Evolutionary conservation across 1,139 yeast species (phyloP).

Genomic region (Taphrina wiesneri): DNA sequence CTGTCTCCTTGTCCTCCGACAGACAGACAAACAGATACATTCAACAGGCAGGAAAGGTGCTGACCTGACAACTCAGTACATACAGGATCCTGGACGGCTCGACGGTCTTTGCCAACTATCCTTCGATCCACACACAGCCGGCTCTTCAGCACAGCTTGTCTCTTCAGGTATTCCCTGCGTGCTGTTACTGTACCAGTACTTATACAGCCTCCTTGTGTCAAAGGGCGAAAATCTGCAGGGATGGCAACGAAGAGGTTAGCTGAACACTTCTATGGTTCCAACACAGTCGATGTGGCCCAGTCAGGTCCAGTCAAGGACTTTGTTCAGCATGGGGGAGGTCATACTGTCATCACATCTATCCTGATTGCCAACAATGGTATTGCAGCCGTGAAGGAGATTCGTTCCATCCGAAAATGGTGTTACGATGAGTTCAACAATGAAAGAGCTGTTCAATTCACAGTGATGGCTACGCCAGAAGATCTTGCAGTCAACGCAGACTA

Average conservation of each 20-base stretch:
- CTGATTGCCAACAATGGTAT: conserved; percentile 97
- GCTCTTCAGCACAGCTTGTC: background rate
- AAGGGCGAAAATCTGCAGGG: background rate
- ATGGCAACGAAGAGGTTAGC: conserved; percentile 18
- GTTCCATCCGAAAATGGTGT: conserved; percentile 97
- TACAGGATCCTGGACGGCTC: background rate
- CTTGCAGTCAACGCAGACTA: conserved; percentile 95
- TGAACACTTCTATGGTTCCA: conserved; percentile 69
- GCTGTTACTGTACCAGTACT: background rate
- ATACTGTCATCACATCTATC: conserved; percentile 82
- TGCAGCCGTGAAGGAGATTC: conserved; percentile 97
- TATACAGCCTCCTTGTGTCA: background rate
- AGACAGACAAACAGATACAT: background rate
- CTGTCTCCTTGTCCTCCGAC: too few species aligned
- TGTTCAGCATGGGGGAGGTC: conserved; percentile 85
- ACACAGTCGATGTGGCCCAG: conserved; percentile 72
- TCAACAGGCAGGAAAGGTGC: background rate
- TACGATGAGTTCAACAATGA: conserved; percentile 97
- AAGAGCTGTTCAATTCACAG: conserved; percentile 88
- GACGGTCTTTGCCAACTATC: background rate
- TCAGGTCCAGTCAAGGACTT: conserved; percentile 77
- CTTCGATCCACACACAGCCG: background rate
- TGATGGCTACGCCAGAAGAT: conserved; percentile 99
- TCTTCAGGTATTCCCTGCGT: background rate
- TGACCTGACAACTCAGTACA: background rate